A percentile compares a stretch with the other conserved stretches of the same genome.
phyloP scores from a whole-genome alignment of 2,329 filamentous ascomycete genomes.

The Stachybotrys chartarum region DNA sequence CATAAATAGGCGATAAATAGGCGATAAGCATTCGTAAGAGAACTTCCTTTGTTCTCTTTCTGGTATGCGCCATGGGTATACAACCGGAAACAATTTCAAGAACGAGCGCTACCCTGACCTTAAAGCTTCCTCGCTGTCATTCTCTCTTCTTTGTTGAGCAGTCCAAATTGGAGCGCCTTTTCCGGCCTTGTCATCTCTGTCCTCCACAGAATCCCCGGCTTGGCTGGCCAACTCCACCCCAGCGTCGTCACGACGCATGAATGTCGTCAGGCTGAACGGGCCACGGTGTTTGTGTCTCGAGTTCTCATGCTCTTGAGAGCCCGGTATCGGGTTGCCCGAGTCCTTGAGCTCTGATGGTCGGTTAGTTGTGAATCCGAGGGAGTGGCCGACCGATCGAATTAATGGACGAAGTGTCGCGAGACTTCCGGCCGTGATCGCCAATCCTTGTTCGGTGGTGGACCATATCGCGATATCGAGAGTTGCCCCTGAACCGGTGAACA shows the following conservation, averaged over 20 bases:
- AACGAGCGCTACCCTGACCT: too few relatives aligned
- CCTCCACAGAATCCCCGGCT: not conserved
- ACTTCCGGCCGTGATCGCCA: slow-evolving; percentile 41
- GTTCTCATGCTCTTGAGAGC: slow-evolving; percentile 1
- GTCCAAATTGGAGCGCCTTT: too few relatives aligned
- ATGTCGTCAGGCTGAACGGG: slow-evolving; percentile 20
- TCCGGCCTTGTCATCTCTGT: too few relatives aligned
- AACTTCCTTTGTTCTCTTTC: too few relatives aligned
- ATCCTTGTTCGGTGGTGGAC: slow-evolving; percentile 38
- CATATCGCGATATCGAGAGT: slow-evolving; percentile 39
- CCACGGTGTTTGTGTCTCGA: slow-evolving; percentile 9
- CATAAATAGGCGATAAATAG: too few relatives aligned
- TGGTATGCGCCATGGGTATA: too few relatives aligned
- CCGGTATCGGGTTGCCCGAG: slow-evolving; percentile 6
- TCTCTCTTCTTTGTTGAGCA: too few relatives aligned
- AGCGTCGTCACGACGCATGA: slow-evolving; percentile 15
- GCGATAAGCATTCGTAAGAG: too few relatives aligned
- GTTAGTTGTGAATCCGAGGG: slow-evolving; percentile 17
- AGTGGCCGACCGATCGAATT: slow-evolving; percentile 22
- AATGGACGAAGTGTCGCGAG: slow-evolving; percentile 40
- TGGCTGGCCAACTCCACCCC: slow-evolving; percentile 5
- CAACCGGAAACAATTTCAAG: too few relatives aligned
- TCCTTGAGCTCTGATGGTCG: slow-evolving; percentile 11
- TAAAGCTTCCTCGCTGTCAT: too few relatives aligned
- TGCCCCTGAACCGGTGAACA: slow-evolving; percentile 14